Evolutionary conservation across 768 basidiomycete species (phyloP).

Genomic region (Mycena filopes): DNA sequence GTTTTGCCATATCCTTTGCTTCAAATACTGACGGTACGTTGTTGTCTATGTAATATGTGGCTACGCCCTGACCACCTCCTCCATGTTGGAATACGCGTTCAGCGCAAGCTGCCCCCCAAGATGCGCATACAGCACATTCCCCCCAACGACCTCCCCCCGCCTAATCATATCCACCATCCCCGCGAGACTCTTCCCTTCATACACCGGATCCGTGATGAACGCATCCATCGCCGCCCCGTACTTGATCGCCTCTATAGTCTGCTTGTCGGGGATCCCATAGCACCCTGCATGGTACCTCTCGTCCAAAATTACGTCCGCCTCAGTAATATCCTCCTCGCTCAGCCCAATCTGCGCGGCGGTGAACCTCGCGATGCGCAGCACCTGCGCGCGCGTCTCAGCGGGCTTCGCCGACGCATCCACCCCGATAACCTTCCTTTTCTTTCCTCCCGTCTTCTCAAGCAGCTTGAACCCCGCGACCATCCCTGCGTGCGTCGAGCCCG

Average conservation of each 20-base stretch:
- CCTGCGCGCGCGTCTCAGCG: slow-evolving; percentile 34
- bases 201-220: slow-evolving; percentile 41
- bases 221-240: slow-evolving; percentile 39
- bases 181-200: slow-evolving; percentile 40
- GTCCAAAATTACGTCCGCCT: slow-evolving; percentile 37
- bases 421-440: slow-evolving; percentile 32
- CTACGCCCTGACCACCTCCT: slow-evolving; percentile 10
- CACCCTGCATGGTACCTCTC: slow-evolving; percentile 38
- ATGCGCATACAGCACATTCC: slow-evolving; percentile 38
- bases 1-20: too few relatives aligned
- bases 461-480: slow-evolving; percentile 40
- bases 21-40: too few relatives aligned
- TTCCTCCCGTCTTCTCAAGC: slow-evolving; percentile 28
- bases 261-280: slow-evolving; percentile 39
- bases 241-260: slow-evolving; percentile 38
- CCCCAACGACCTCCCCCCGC: slow-evolving; percentile 30
- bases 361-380: slow-evolving; percentile 34
- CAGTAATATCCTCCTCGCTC: slow-evolving; percentile 31
- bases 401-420: slow-evolving; percentile 39
- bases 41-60: too few relatives aligned
- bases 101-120: slow-evolving; percentile 37
- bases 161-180: slow-evolving; percentile 38
- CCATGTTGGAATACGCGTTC: slow-evolving; percentile 37
- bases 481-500: slow-evolving; percentile 37
- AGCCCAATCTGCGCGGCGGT: slow-evolving; percentile 36